Percentiles rank a stretch among this genome's conserved stretches.
Evolutionary conservation across 805 yeast species (phyloP).

Genomic region (Candida endomychidarum): DNA sequence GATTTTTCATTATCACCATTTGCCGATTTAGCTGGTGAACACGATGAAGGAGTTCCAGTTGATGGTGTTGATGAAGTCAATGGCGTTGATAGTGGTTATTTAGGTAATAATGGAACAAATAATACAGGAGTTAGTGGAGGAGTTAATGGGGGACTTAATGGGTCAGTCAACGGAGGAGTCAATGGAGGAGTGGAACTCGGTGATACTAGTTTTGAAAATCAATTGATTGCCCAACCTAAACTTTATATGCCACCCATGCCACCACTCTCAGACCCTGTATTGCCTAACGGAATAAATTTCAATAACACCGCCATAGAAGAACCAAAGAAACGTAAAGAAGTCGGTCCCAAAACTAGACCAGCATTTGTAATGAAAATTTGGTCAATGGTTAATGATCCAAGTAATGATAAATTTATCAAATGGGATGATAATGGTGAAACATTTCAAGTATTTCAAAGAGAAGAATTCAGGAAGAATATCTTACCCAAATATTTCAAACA

Average conservation of each 20-base stretch:
- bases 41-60: not conserved
- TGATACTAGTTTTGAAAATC: constrained; percentile 4
- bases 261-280: constrained; percentile 30
- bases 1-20: constrained; percentile 10
- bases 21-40: too few relatives aligned
- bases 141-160: too few relatives aligned
- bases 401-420: constrained; percentile 66
- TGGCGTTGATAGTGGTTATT: not conserved
- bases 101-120: not conserved
- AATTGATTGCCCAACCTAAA: constrained; percentile 14
- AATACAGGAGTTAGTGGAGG: too few relatives aligned
- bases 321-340: constrained; percentile 32
- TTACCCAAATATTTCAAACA: constrained; percentile 94
- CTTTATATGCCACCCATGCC: constrained; percentile 26
- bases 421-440: constrained; percentile 88
- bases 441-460: constrained; percentile 82
- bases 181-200: not conserved
- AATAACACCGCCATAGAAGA: not conserved
- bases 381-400: constrained; percentile 89
- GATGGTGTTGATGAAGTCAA: not conserved
- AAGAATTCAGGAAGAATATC: constrained; percentile 76
- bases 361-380: constrained; percentile 92
- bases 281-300: constrained; percentile 22
- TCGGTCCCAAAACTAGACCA: constrained; percentile 61
- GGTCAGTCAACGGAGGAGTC: too few relatives aligned